Conservation (phyloP, 2,329 filamentous ascomycete species). For the Ophiosphaerella narmari region DNA sequence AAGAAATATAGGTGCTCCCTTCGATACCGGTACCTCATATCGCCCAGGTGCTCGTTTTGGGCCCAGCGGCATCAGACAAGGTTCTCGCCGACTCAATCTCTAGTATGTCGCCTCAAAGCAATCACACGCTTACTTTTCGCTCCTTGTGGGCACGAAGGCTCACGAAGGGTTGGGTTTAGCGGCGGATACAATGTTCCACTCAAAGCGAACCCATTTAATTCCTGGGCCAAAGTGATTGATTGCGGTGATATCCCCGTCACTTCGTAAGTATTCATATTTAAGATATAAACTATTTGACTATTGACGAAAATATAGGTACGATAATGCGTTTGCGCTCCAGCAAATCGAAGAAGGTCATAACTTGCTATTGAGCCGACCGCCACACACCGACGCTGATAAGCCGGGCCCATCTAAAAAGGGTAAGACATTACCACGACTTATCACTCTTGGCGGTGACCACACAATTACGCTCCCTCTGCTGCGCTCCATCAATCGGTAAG, state of each 20-base stretch:
- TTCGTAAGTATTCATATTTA: slow-evolving; percentile 59
- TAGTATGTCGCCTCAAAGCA: slow-evolving; percentile 65
- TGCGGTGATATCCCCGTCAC: slow-evolving; percentile 86
- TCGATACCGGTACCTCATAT: slow-evolving; percentile 86
- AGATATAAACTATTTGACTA: background rate
- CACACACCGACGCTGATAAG: slow-evolving; percentile 69
- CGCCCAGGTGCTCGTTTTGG: slow-evolving; percentile 83
- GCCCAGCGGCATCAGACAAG: slow-evolving; percentile 82
- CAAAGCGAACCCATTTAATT: slow-evolving; percentile 78
- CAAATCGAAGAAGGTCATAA: slow-evolving; percentile 88
- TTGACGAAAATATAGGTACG: slow-evolving; percentile 61
- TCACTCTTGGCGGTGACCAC: slow-evolving; percentile 70
- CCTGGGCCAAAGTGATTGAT: slow-evolving; percentile 79
- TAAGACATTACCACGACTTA: slow-evolving; percentile 77
- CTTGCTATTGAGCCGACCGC: slow-evolving; percentile 71
- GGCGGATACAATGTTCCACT: slow-evolving; percentile 87
- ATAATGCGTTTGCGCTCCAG: slow-evolving; percentile 78
- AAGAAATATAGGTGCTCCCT: slow-evolving; percentile 67
- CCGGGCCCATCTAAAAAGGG: slow-evolving; percentile 71
- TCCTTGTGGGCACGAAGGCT: slow-evolving; percentile 47
- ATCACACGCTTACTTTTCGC: slow-evolving; percentile 48
- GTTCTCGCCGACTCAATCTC: slow-evolving; percentile 81
- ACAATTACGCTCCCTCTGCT: slow-evolving; percentile 65
- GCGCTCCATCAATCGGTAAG: slow-evolving; percentile 59
- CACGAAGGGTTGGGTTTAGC: slow-evolving; percentile 62